Conservation (phyloP, 352 stramenopile species). For the Globisporangium okanoganense region DNA sequence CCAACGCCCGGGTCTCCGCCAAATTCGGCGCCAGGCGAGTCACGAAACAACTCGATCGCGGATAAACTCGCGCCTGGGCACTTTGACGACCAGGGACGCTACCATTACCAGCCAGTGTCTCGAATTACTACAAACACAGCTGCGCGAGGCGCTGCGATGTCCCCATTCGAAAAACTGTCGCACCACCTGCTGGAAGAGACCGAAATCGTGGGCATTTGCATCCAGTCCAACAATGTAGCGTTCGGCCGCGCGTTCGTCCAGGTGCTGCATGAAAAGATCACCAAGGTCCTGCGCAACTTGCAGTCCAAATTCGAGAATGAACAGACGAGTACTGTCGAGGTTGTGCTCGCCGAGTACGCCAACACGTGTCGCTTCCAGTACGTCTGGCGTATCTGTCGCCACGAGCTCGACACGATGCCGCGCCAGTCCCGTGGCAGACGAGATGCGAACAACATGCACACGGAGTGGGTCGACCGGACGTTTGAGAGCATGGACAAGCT, state of each 20-base stretch:
- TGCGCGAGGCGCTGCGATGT: conserved; percentile 18
- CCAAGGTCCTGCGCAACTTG: conserved; percentile 35
- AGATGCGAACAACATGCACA: conserved; percentile 33
- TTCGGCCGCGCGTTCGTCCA: conserved; percentile 61
- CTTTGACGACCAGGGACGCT: conserved; percentile 15
- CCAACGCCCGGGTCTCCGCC: neutral
- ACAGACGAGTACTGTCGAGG: conserved; percentile 30
- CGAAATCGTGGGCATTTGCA: conserved; percentile 54
- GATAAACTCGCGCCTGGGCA: neutral
- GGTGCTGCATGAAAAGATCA: conserved; percentile 55
- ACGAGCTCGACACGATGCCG: conserved; percentile 49
- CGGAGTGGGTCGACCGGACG: conserved; percentile 59
- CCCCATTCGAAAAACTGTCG: conserved; percentile 58
- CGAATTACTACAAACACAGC: neutral
- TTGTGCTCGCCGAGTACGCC: conserved; percentile 51
- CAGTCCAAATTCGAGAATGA: conserved; percentile 26
- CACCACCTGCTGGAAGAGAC: conserved; percentile 76
- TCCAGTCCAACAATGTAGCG: conserved; percentile 61
- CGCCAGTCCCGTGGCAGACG: conserved; percentile 22
- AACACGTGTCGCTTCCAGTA: conserved; percentile 53
- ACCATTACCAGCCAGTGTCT: conserved; percentile 5
- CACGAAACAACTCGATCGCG: neutral
- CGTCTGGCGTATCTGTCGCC: conserved; percentile 57
- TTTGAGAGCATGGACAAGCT: conserved; percentile 58
- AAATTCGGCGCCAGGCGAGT: neutral